Evolutionary conservation across 2,329 filamentous ascomycete genomes (phyloP), one percentile per base, ranked within the genome.

Genomic region (Cadophora malorum): DNA sequence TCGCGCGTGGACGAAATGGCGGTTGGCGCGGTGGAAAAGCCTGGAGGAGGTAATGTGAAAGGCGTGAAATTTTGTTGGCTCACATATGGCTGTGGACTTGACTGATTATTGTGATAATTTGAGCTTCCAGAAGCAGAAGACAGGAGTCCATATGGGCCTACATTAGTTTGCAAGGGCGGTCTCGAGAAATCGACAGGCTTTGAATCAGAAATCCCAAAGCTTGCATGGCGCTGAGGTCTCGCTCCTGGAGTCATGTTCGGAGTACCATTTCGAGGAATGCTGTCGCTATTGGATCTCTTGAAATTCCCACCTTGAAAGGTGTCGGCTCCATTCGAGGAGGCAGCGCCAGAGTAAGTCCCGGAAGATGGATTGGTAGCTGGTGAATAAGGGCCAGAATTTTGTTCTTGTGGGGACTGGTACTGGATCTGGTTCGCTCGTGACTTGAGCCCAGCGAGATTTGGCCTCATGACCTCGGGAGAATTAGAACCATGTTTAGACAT

Each of bases 11-110:
- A 68, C 7, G 73, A 38, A 45, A 72, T 69, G 33, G 74, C 60
- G 2, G 83, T 78, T 1, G 81, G 79, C n/a, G 81, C 69, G 23
- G 79, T 68, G 69, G 73, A 75, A 75, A 88, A 87, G 73, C 88
- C 85, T 35, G 88, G 84, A 58, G 88, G 85, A 45, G 89, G 88
- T 58, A 91, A 79, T 67, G 84, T 85, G 73, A 91, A 90, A 0
- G 86, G 83, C 35, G 88, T 83, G 68, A 90, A 89, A 70, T 85
- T 89, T 70, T 89, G 84, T 66, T 89, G 86, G 47, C 83, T 79
- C 28, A 88, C 85, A 75, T 88, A 91, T 50, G 79, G 77, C 69
- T 76, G 75, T 52, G 64, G 81, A 81, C 75, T 83, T 83, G 75
- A 76, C 81, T 75, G 81, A 82, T 73, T 82, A 86, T 66, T 63